Base-by-base conservation (phyloP, 805 yeast species). In the Spathaspora sp. region DNA sequence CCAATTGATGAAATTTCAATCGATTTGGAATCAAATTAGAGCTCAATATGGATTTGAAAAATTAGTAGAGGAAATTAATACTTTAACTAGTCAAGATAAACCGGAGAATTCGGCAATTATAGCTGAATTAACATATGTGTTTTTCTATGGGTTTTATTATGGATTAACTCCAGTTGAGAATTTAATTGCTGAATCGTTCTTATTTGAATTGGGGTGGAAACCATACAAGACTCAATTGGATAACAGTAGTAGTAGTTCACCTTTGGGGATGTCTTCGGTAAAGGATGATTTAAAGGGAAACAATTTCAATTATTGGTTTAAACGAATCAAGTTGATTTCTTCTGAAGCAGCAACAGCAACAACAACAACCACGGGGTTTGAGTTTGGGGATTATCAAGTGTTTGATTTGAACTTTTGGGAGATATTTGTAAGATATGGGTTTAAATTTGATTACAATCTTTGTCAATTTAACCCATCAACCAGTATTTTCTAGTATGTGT, bases 371-470 rank as follows among this genome's bases (percentile, higher is more conserved):
- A 9, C 47, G 1, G 32, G n/a, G 9, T 40, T 57, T 26, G 75
- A 69, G 45, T 55, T 63, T 47, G 76, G 76, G 1, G 77, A 74
- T 51, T 74, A 63, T 56, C 70, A 70, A 50, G 73, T 73, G 17
- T 75, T 75, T 60, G 78, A 73, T 58, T 65, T 72, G 52, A 57
- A 60, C 28, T 53, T 66, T 11, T 75, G 79, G 79, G 78, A 75
- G 47, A 70, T 71, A 11, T 67, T 65, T 50, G 57, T 66, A 32
- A 73, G 73, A 54, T 56, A 63, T 55, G 73, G 69, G 5, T 71
- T 72, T 60, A 69, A 62, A 53, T 67, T 72, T 51, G 78, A 74
- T 50, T 58, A 60, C 18, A 63, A 57, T 40, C 57, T 67, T 49
- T 62, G 71, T 53, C 70, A 68, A 50, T 47, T 58, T 8, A 63